Conservation (phyloP, 2,329 filamentous ascomycete species). For the Cadophora sp. region DNA sequence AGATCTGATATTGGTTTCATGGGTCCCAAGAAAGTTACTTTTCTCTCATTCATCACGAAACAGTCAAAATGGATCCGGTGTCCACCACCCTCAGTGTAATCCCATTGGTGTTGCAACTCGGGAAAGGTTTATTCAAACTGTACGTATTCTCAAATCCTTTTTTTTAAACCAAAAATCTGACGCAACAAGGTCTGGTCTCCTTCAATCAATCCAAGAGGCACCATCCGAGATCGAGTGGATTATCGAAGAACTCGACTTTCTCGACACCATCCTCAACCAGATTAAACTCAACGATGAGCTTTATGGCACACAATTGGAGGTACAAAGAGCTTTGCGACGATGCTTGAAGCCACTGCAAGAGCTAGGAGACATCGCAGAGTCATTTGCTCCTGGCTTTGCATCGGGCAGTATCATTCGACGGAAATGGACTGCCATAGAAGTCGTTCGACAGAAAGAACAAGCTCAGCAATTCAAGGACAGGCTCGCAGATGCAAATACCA, state of each 20-base stretch:
- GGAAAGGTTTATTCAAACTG: background rate
- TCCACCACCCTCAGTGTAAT: background rate
- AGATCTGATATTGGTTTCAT: background rate
- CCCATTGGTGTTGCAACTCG: background rate
- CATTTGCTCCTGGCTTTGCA: conserved; percentile 17
- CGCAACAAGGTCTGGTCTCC: background rate
- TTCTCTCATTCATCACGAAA: background rate
- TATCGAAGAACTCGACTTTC: conserved; percentile 9
- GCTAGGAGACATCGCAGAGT: conserved; percentile 12
- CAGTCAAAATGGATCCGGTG: background rate
- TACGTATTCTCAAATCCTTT: background rate
- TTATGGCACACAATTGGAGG: background rate
- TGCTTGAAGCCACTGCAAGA: conserved; percentile 1
- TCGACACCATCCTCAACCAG: conserved; percentile 14
- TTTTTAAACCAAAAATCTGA: background rate
- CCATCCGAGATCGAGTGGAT: conserved; percentile 20
- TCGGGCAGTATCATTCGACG: conserved; percentile 10
- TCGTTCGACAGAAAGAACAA: conserved; percentile 17
- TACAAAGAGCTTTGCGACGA: background rate
- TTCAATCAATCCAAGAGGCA: conserved; percentile 16
- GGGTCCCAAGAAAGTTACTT: background rate
- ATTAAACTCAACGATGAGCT: conserved; percentile 15
- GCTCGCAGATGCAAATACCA: conserved; percentile 11
- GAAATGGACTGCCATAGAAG: conserved; percentile 19
- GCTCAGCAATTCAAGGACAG: conserved; percentile 15